phyloP scores from a whole-genome alignment of 129 eudicot genomes.

The Saposhnikovia divaricata region DNA sequence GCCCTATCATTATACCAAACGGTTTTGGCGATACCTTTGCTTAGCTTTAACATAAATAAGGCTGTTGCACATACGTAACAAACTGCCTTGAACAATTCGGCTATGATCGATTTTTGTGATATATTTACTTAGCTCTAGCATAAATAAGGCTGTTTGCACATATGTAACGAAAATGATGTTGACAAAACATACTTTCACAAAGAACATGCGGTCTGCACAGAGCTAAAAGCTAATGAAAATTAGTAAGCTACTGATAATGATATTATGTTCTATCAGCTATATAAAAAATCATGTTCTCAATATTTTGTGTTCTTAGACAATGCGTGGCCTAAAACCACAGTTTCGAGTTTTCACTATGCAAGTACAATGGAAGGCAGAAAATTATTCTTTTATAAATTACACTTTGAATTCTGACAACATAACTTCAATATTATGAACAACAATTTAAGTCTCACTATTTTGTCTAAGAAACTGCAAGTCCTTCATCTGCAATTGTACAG shows the following conservation, averaged over 20 bases:
- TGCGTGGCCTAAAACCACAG: background rate
- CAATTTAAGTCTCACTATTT: slow-evolving; percentile 32
- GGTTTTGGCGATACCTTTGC: too few relatives aligned
- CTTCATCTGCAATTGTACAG: slow-evolving; percentile 82
- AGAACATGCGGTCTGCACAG: too few relatives aligned
- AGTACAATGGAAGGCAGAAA: background rate
- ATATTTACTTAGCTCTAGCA: too few relatives aligned
- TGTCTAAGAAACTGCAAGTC: slow-evolving; percentile 74
- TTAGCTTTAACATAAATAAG: too few relatives aligned
- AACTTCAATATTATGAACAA: background rate
- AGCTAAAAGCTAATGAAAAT: background rate
- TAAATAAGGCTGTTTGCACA: background rate
- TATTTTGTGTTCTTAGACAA: background rate
- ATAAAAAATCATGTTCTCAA: background rate
- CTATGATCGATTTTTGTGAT: too few relatives aligned
- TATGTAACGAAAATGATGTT: too few relatives aligned
- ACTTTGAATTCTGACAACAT: background rate
- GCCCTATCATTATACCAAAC: too few relatives aligned
- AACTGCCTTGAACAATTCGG: background rate
- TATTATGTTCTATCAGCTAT: background rate
- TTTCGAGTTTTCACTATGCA: slow-evolving; percentile 3
- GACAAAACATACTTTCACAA: background rate
- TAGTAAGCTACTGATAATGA: background rate
- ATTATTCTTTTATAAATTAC: background rate
- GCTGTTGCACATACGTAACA: background rate